Percentiles rank a stretch among this genome's conserved stretches.
Evolutionary conservation across 2,329 filamentous ascomycete species (phyloP).

Genomic region (Mariannaea elegans): DNA sequence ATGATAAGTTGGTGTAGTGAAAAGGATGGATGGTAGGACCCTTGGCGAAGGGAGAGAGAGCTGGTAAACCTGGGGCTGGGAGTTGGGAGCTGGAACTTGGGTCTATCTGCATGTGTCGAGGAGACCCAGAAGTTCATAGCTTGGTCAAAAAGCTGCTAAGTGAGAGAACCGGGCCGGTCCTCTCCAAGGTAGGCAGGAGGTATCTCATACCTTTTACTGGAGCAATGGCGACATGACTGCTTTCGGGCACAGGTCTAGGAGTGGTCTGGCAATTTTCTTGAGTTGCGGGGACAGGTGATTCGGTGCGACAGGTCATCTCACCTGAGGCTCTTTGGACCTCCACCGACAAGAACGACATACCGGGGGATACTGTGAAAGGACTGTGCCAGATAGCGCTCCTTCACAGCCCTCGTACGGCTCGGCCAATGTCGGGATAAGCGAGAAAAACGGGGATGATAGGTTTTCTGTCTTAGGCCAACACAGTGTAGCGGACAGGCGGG

Average conservation of each 20-base stretch:
- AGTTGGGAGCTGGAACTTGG: slow-evolving; percentile 9
- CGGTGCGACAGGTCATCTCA: slow-evolving; percentile 35
- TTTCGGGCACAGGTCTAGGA: slow-evolving; percentile 4
- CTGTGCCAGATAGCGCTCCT: slow-evolving; percentile 4
- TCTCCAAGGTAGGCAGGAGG: slow-evolving; percentile 5
- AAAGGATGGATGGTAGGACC: slow-evolving; percentile 1
- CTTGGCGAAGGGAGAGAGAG: background rate
- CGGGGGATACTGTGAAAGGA: slow-evolving; percentile 18
- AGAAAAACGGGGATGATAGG: slow-evolving; percentile 30
- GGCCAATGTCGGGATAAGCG: slow-evolving; percentile 36
- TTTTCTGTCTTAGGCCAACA: background rate
- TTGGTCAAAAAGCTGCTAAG: slow-evolving; percentile 13
- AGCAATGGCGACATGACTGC: slow-evolving; percentile 16
- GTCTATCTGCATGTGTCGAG: slow-evolving; percentile 13
- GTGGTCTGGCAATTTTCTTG: slow-evolving; percentile 2
- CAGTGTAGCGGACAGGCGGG: no score
- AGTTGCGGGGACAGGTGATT: slow-evolving; percentile 34
- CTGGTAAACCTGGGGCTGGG: background rate
- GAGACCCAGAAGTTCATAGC: slow-evolving; percentile 16
- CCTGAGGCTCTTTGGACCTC: slow-evolving; percentile 30
- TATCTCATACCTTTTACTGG: slow-evolving; percentile 14
- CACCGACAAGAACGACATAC: slow-evolving; percentile 23
- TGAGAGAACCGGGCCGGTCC: slow-evolving; percentile 23
- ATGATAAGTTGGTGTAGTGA: slow-evolving; percentile 11
- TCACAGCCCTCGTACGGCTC: slow-evolving; percentile 33